phyloP scores from a whole-genome alignment of 2,329 filamentous ascomycete species.

The Pestalotiopsis sp. region DNA sequence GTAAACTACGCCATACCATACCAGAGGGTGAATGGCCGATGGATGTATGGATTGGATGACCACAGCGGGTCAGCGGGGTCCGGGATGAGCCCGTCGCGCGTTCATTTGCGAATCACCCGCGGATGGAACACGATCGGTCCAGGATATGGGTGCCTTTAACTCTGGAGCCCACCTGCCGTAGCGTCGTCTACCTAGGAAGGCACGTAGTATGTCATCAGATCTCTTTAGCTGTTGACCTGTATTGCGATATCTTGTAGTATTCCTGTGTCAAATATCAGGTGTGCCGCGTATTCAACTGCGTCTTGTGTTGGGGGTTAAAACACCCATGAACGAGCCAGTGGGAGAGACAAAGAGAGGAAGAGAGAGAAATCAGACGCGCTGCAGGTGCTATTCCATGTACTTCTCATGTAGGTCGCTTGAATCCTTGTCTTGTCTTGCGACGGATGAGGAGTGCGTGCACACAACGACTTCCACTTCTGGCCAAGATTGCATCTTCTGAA shows the following conservation, averaged over 20 bases:
- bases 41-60: background rate
- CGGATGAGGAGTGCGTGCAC: background rate
- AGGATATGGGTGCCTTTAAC: background rate
- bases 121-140: background rate
- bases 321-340: background rate
- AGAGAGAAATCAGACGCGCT: background rate
- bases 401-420: background rate
- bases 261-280: background rate
- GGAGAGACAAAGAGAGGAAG: background rate
- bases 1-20: background rate
- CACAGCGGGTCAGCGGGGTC: background rate
- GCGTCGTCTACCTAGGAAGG: background rate
- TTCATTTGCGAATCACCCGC: constrained; percentile 7
- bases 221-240: background rate
- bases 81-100: constrained; percentile 2
- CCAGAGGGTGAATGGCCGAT: background rate
- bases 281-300: background rate
- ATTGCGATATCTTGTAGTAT: background rate
- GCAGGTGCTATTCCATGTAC: background rate
- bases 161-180: background rate
- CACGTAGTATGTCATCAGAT: background rate
- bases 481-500: background rate
- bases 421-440: background rate
- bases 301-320: no score
- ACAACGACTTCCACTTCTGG: background rate